phyloP scores from a whole-genome alignment of 2,329 filamentous ascomycete species.

The Myriosclerotinia duriaeana region DNA sequence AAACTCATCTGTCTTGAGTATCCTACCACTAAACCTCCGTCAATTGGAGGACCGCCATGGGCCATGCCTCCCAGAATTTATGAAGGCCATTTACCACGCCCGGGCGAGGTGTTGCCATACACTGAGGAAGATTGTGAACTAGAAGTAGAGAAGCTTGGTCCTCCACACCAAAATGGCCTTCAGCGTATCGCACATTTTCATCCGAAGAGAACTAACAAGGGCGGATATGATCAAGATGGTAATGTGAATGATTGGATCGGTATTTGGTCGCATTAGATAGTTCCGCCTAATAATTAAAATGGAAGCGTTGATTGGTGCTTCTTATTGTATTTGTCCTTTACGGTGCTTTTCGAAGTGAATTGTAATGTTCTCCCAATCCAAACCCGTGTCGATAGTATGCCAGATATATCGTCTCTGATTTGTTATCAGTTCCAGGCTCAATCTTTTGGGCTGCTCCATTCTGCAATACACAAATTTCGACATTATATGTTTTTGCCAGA shows the following conservation, averaged over 20 bases:
- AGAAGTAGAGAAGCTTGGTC: constrained; percentile 46
- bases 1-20: constrained; percentile 71
- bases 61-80: constrained; percentile 69
- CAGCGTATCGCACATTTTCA: constrained; percentile 51
- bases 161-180: constrained; percentile 44
- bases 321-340: constrained; percentile 27
- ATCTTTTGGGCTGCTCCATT: constrained; percentile 80
- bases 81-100: constrained; percentile 66
- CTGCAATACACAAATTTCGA: constrained; percentile 82
- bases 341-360: constrained; percentile 63
- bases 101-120: constrained; percentile 67
- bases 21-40: constrained; percentile 68
- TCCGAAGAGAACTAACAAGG: constrained; percentile 51
- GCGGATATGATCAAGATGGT: constrained; percentile 49
- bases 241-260: constrained; percentile 54
- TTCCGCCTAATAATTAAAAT: constrained; percentile 3
- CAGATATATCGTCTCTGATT: constrained; percentile 68
- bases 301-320: neutral
- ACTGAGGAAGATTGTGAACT: constrained; percentile 52
- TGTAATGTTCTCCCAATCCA: constrained; percentile 95
- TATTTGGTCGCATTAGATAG: constrained; percentile 48
- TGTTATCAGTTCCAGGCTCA: constrained; percentile 49
- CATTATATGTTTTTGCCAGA: constrained; percentile 74
- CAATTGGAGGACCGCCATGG: constrained; percentile 69
- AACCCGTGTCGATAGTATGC: constrained; percentile 95